Base-by-base conservation (phyloP, 2,329 filamentous ascomycete species). In the Epichloe sylvatica region DNA sequence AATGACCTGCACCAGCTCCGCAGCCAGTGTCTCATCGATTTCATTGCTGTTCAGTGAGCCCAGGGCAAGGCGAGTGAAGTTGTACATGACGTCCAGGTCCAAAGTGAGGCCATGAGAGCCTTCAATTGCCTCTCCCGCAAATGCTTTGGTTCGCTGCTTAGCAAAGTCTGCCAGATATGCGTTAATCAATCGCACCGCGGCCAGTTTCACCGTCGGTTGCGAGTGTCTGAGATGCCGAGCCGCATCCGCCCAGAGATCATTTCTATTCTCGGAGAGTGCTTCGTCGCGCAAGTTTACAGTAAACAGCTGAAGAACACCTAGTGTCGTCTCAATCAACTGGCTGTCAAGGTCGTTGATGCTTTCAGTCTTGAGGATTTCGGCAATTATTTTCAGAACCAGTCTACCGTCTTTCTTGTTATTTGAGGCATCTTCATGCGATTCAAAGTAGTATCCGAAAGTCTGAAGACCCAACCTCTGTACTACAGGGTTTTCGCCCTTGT, bases 81-180 rank as follows among this genome's bases (percentile, higher is more conserved):
- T 78, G 65, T 69, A 65, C 67, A 94, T 79, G 51, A 82, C 80
- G 3, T 79, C 73, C 12, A 74, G 73, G 33, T 76, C 74, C 6
- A 97, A 70, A 30, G 73, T 68, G 23, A 96, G 71, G 1, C 88
- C 91, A 49, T 81, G 72, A 2, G 83, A 84, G 21, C 88, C 84
- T 40, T 70, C 63, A 12, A 95, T 68, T 2, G 83, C 78, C 44
- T 88, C 64, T 2, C 69, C 71, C 3, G 59, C 51, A 9, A 59
- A 30, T 67, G 67, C 51, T 80, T 75, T 33, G 61, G 63, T 33
- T 71, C 70, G 42, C 73, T 76, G 58, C 77, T 76, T 76, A 21
- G 84, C 85, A 55, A 94, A 81, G 62, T 95, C 86, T 3, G 81
- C 78, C 57, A 96, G 81, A 65, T 86, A 92, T n/a, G 76, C 73